These are phyloP conservation scores for Pyrenochaeta sp. DNA, from an alignment of 2,329 filamentous ascomycete genomes.

Conservation along the genomic window DNA sequence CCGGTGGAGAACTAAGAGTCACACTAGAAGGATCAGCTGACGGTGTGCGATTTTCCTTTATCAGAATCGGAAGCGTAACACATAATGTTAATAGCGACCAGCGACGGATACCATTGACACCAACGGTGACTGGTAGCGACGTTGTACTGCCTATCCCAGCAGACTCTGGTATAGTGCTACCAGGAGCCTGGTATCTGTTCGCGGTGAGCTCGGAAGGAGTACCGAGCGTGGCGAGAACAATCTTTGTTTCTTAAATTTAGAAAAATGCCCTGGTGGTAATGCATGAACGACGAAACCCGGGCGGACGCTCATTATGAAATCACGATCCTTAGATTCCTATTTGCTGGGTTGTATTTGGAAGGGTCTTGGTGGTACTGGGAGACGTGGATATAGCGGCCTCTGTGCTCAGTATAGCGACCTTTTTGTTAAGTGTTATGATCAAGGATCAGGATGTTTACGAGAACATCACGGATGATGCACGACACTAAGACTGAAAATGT, in stretches of 20 bases:
- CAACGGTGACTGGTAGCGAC: conserved; percentile 4
- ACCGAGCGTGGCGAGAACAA: conserved; percentile 24
- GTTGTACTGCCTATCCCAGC: conserved; percentile 15
- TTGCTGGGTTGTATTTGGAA: too few species aligned
- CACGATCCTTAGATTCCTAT: too few species aligned
- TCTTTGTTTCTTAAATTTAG: conserved; percentile 5
- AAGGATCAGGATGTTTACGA: too few species aligned
- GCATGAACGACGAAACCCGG: too few species aligned
- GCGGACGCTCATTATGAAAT: too few species aligned
- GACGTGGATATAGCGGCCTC: too few species aligned
- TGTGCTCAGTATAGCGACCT: too few species aligned
- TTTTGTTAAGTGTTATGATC: too few species aligned
- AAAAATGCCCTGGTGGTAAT: too few species aligned
- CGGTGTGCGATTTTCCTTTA: conserved; percentile 17
- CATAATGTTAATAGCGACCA: conserved; percentile 33
- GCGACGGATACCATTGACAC: conserved; percentile 21
- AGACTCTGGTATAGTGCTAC: conserved; percentile 19
- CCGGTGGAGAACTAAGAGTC: conserved; percentile 19
- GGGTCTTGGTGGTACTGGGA: too few species aligned
- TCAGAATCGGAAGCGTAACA: conserved; percentile 31
- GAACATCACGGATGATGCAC: too few species aligned
- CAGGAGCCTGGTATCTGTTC: conserved; percentile 29
- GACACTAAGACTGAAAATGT: too few species aligned
- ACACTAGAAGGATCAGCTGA: conserved; percentile 16
- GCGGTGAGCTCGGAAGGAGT: conserved; percentile 21